A percentile compares a stretch with the other conserved stretches of the same genome.
Evolutionary conservation across 2,329 filamentous ascomycete species (phyloP).

Genomic region (Claviceps purpurea): DNA sequence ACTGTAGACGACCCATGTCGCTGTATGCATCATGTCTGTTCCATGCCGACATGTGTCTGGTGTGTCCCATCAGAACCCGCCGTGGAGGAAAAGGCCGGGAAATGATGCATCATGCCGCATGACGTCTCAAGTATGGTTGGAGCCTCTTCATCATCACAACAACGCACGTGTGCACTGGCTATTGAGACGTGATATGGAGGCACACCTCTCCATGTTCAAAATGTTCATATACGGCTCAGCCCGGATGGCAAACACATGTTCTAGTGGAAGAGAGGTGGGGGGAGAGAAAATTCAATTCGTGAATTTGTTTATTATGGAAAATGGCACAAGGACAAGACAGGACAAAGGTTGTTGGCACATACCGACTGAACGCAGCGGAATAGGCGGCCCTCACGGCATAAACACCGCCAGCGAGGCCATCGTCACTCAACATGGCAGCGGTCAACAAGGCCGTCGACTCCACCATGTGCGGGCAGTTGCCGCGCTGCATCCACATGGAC

Average conservation of each 20-base stretch:
- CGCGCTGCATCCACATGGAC: conserved; percentile 58
- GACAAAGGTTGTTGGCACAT: conserved; percentile 17
- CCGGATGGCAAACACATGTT: no score
- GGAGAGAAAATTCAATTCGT: not conserved
- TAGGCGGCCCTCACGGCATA: conserved; percentile 58
- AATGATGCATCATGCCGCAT: not conserved
- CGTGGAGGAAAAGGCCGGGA: not conserved
- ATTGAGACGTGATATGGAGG: no score
- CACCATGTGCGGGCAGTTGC: conserved; percentile 63
- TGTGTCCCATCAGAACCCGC: not conserved
- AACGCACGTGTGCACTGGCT: no score
- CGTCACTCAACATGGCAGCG: conserved; percentile 55
- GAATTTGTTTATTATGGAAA: no score
- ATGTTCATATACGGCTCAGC: no score
- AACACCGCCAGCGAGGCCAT: conserved; percentile 26
- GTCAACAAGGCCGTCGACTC: conserved; percentile 65
- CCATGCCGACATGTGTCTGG: not conserved
- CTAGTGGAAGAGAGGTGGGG: no score
- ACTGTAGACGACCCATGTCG: not conserved
- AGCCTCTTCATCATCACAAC: no score
- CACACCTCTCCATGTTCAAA: no score
- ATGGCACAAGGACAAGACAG: not conserved
- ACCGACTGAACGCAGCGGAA: conserved; percentile 62
- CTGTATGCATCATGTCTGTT: not conserved
- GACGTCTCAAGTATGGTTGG: not conserved